phyloP scores from a whole-genome alignment of 306 rosid species.

The Canavalia ensiformis region DNA sequence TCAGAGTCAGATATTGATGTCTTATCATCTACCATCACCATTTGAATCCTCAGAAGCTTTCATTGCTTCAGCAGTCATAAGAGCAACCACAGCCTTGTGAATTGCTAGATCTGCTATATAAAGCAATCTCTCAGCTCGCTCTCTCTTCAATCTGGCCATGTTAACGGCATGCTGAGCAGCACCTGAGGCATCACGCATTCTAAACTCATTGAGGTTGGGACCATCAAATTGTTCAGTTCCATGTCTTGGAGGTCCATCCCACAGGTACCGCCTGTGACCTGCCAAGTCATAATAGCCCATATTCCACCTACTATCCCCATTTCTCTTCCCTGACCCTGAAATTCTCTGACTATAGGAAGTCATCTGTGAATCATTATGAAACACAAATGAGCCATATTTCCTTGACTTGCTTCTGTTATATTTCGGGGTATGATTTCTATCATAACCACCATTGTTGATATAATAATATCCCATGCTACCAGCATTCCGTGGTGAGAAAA shows the following conservation, averaged over 20 bases:
- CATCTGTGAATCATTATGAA: constrained; percentile 54
- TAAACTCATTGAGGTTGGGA: constrained; percentile 65
- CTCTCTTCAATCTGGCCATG: constrained; percentile 69
- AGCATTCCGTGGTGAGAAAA: constrained; percentile 65
- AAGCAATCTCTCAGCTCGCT: constrained; percentile 66
- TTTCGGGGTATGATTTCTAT: constrained; percentile 56
- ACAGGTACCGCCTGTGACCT: constrained; percentile 52
- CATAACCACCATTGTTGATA: constrained; percentile 55
- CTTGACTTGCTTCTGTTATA: constrained; percentile 62
- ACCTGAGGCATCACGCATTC: constrained; percentile 65
- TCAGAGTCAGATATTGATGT: constrained; percentile 5
- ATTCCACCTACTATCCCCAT: constrained; percentile 62
- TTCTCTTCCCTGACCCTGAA: constrained; percentile 59
- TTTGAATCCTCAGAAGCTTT: constrained; percentile 58
- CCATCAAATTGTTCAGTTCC: constrained; percentile 61
- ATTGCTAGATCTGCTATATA: constrained; percentile 78
- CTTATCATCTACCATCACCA: constrained; percentile 50
- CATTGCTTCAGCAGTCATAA: constrained; percentile 83
- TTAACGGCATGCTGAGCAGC: constrained; percentile 73
- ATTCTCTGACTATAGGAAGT: constrained; percentile 54
- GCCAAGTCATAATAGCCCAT: constrained; percentile 57
- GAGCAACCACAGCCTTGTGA: constrained; percentile 82
- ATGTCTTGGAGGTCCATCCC: constrained; percentile 58
- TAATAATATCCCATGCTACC: constrained; percentile 49
- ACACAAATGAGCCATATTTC: constrained; percentile 55